These are phyloP conservation scores for Ustilago loliicola DNA, from an alignment of 1,284 basidiomycete genomes.

Conservation along the genomic window DNA sequence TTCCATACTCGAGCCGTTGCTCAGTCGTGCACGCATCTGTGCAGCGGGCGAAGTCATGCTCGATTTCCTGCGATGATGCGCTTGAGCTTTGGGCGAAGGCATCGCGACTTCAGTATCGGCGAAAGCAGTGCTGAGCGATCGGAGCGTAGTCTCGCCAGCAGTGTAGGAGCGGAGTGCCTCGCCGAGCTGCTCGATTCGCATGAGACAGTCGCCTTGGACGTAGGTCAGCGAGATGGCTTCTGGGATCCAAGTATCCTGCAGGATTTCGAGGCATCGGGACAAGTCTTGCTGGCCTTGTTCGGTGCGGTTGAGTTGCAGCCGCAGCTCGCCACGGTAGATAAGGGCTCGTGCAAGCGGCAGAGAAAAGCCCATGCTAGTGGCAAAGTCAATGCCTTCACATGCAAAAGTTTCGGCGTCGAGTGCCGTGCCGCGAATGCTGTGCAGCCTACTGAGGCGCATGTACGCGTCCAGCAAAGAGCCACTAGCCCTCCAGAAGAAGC, in stretches of 20 bases:
- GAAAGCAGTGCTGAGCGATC: slow-evolving; percentile 40
- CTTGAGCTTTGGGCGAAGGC: slow-evolving; percentile 24
- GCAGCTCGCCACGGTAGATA: slow-evolving; percentile 52
- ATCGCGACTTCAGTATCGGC: slow-evolving; percentile 37
- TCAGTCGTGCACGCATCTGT: slow-evolving; percentile 24
- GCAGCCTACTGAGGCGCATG: slow-evolving; percentile 44
- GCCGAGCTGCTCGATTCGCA: slow-evolving; percentile 36
- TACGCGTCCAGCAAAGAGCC: slow-evolving; percentile 37
- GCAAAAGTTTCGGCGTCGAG: slow-evolving; percentile 63
- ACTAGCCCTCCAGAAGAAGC: slow-evolving; percentile 43
- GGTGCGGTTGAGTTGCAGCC: slow-evolving; percentile 41
- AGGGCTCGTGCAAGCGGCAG: slow-evolving; percentile 46
- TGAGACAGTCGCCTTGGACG: slow-evolving; percentile 56
- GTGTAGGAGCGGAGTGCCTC: slow-evolving; percentile 51
- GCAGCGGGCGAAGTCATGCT: slow-evolving; percentile 18
- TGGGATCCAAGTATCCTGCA: slow-evolving; percentile 47
- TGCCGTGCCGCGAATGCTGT: slow-evolving; percentile 60
- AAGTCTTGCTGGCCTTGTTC: slow-evolving; percentile 55
- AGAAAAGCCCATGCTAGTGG: slow-evolving; percentile 38
- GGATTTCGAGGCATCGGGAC: slow-evolving; percentile 40
- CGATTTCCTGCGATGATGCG: slow-evolving; percentile 29
- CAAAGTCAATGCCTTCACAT: slow-evolving; percentile 59
- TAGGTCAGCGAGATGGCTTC: slow-evolving; percentile 49
- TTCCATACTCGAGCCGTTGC: slow-evolving; percentile 23
- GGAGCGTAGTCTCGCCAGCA: slow-evolving; percentile 48